phyloP scores from a whole-genome alignment of 78 protist genomes.

The Ministeria vibrans region DNA sequence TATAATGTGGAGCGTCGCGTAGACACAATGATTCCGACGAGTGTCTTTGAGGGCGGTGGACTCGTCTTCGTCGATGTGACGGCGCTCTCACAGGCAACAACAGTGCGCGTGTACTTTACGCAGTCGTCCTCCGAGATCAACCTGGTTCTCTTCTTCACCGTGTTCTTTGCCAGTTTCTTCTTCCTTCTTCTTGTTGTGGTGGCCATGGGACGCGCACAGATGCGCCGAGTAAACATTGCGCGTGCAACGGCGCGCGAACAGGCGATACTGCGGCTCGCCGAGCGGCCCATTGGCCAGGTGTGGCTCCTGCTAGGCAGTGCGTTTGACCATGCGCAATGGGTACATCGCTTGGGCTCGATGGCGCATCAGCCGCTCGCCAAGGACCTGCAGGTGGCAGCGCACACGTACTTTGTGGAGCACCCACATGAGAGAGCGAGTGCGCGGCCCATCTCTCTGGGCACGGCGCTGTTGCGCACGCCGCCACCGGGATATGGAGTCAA shows the following conservation, averaged over 20 bases:
- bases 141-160: slow-evolving; percentile 6
- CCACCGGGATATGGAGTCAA: too few relatives aligned
- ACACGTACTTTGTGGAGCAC: not conserved
- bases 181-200: not conserved
- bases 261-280: not conserved
- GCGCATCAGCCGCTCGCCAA: not conserved
- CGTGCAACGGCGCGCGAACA: not conserved
- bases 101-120: not conserved
- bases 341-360: not conserved
- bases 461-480: slow-evolving; percentile 4
- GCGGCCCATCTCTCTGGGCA: not conserved
- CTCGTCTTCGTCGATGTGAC: not conserved
- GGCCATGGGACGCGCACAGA: not conserved
- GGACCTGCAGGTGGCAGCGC: not conserved
- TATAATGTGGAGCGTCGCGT: not conserved
- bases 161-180: not conserved
- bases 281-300: not conserved
- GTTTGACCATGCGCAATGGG: not conserved
- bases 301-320: not conserved
- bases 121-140: not conserved
- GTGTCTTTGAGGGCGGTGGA: not conserved
- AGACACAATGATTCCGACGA: not conserved
- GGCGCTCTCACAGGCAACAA: not conserved
- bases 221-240: not conserved
- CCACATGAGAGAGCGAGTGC: not conserved